Conservation (phyloP, 495 filamentous ascomycete species). For the Lasiosphaeria hispida region DNA sequence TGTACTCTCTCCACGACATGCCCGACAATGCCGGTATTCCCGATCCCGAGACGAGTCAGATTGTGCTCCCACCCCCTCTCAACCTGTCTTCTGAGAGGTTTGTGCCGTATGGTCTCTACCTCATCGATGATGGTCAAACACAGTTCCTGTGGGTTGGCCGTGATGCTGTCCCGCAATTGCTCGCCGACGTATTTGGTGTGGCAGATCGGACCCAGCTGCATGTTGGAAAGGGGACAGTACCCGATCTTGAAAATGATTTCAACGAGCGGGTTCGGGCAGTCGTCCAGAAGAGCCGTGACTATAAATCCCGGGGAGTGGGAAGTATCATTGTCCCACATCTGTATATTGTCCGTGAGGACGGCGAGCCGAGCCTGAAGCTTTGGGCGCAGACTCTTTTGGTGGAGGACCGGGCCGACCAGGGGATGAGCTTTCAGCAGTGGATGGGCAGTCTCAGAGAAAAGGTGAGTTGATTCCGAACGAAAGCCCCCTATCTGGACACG, state of each 20-base stretch:
- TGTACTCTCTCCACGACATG: conserved; percentile 98
- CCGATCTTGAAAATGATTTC: conserved; percentile 91
- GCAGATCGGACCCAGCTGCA: conserved; percentile 75
- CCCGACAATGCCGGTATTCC: conserved; percentile 88
- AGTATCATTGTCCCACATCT: conserved; percentile 89
- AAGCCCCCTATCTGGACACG: conserved; percentile 4
- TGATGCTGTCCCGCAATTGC: conserved; percentile 85
- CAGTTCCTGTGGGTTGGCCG: conserved; percentile 97
- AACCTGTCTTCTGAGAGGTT: conserved; percentile 87
- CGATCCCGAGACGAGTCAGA: conserved; percentile 81
- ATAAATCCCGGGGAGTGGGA: conserved; percentile 78
- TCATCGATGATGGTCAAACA: conserved; percentile 95
- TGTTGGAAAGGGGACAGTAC: conserved; percentile 84
- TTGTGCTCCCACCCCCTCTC: conserved; percentile 75
- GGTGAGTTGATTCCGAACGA: conserved; percentile 56
- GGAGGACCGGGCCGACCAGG: conserved; percentile 92
- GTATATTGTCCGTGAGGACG: conserved; percentile 92
- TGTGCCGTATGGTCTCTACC: conserved; percentile 91
- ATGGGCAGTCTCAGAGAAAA: conserved; percentile 92
- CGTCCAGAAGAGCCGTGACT: conserved; percentile 85
- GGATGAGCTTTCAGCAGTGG: conserved; percentile 88
- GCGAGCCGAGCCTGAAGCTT: conserved; percentile 88
- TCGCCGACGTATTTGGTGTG: conserved; percentile 86
- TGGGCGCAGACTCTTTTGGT: conserved; percentile 97
- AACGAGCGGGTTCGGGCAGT: conserved; percentile 89